Conservation (phyloP, 345 rosid genomes). For the Lepidium didymum region DNA sequence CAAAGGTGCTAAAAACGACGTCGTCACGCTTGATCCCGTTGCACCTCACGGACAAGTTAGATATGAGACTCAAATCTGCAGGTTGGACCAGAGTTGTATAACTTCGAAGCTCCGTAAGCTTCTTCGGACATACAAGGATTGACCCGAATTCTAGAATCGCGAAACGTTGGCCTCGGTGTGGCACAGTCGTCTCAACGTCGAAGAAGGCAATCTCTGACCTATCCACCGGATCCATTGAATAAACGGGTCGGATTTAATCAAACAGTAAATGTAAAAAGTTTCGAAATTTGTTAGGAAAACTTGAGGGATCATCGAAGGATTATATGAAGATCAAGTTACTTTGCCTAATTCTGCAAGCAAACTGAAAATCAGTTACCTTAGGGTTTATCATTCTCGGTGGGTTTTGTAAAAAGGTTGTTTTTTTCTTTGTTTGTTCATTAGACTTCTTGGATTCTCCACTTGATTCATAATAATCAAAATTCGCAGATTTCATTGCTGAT, state of each 20-base stretch:
- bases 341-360: background rate
- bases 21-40: conserved; percentile 60
- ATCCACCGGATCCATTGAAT: conserved; percentile 32
- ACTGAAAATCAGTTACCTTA: background rate
- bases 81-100: conserved; percentile 81
- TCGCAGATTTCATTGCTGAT: background rate
- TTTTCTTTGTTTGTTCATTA: background rate
- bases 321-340: conserved; percentile 13
- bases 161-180: conserved; percentile 51
- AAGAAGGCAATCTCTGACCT: conserved; percentile 79
- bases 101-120: conserved; percentile 56
- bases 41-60: conserved; percentile 48
- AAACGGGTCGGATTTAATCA: background rate
- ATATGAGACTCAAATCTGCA: conserved; percentile 47
- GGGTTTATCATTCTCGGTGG: conserved; percentile 6
- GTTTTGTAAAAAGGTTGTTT: background rate
- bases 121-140: conserved; percentile 75
- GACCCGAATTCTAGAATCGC: conserved; percentile 83
- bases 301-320: background rate
- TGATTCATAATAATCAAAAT: background rate
- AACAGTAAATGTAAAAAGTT: background rate
- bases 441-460: background rate
- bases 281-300: background rate
- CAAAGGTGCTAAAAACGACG: conserved; percentile 50
- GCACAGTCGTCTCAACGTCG: conserved; percentile 83